Percentiles rank a stretch among this genome's conserved stretches.
phyloP scores from a whole-genome alignment of 495 filamentous ascomycete species.

The Neohortaea acidophila region DNA sequence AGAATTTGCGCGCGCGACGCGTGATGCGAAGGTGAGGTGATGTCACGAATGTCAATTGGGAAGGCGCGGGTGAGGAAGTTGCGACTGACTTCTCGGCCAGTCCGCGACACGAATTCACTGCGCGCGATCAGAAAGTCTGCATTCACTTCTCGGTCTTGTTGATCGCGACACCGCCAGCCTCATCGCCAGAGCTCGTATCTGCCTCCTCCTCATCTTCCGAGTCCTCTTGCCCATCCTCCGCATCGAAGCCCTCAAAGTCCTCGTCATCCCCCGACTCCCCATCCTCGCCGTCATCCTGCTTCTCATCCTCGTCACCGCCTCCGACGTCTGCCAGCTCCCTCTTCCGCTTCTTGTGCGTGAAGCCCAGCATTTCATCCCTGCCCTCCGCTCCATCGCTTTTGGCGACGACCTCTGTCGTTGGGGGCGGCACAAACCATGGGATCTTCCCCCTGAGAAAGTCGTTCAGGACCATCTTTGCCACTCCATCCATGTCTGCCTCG shows the following conservation, averaged over 20 bases:
- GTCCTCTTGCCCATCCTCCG: slow-evolving; percentile 6
- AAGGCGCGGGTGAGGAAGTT: too few relatives aligned
- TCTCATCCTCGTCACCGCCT: slow-evolving; percentile 14
- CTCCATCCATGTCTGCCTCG: slow-evolving; percentile 81
- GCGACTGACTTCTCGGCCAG: too few relatives aligned
- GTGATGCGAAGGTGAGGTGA: too few relatives aligned
- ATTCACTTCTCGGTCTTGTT: too few relatives aligned
- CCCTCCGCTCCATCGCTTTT: slow-evolving; percentile 21
- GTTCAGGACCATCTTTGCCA: slow-evolving; percentile 89
- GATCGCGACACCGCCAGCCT: slow-evolving; percentile 1
- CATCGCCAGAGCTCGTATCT: neutral
- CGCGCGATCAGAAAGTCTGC: too few relatives aligned
- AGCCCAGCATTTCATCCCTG: slow-evolving; percentile 30
- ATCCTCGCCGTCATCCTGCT: slow-evolving; percentile 13
- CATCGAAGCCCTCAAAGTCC: slow-evolving; percentile 12
- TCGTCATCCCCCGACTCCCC: slow-evolving; percentile 10
- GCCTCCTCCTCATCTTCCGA: neutral
- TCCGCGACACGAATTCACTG: too few relatives aligned
- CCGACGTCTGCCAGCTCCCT: slow-evolving; percentile 13
- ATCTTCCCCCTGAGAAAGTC: slow-evolving; percentile 91
- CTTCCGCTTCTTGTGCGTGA: slow-evolving; percentile 15
- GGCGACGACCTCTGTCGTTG: slow-evolving; percentile 31
- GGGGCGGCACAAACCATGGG: slow-evolving; percentile 85
- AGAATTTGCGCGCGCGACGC: too few relatives aligned
- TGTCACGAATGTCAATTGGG: too few relatives aligned